These are phyloP conservation scores for Phytophthora nicotianae DNA, from an alignment of 352 stramenopile genomes.

Conservation along the genomic window DNA sequence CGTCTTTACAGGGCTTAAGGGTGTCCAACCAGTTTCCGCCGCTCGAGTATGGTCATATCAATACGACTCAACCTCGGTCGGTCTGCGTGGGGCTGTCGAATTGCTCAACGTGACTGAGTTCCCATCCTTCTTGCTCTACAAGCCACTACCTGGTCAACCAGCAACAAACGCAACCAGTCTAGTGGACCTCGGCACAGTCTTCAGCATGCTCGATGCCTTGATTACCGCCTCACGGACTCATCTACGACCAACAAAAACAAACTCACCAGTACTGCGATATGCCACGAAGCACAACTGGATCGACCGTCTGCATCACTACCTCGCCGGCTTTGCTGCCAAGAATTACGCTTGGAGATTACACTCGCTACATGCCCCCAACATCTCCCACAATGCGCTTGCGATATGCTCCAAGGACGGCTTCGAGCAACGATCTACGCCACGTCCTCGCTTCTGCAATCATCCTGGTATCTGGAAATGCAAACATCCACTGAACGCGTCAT, in stretches of 20 bases:
- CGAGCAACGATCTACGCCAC: constrained; percentile 7
- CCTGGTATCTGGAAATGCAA: constrained; percentile 36
- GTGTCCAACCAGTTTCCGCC: constrained; percentile 9
- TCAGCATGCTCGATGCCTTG: constrained; percentile 43
- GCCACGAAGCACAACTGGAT: constrained; percentile 45
- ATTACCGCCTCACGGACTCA: constrained; percentile 13
- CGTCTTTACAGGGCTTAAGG: constrained; percentile 29
- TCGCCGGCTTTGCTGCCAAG: constrained; percentile 23
- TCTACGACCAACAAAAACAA: background rate
- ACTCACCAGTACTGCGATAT: constrained; percentile 14
- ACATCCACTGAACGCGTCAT: constrained; percentile 23
- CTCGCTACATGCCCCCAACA: constrained; percentile 28
- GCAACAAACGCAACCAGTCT: constrained; percentile 9
- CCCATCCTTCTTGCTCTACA: constrained; percentile 39
- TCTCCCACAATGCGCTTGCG: background rate
- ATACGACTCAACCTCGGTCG: constrained; percentile 45
- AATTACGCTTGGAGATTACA: constrained; percentile 31
- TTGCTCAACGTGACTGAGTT: constrained; percentile 37
- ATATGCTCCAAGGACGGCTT: constrained; percentile 7
- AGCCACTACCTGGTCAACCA: constrained; percentile 1
- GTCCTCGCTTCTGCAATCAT: constrained; percentile 34
- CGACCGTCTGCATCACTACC: constrained; percentile 44
- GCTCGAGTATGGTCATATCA: constrained; percentile 42
- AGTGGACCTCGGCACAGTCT: constrained; percentile 28
- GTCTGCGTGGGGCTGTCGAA: constrained; percentile 31